Evolutionary conservation across 2,329 filamentous ascomycete species (phyloP), one percentile per base, ranked within the genome.

Genomic region (Colletotrichum filicis): DNA sequence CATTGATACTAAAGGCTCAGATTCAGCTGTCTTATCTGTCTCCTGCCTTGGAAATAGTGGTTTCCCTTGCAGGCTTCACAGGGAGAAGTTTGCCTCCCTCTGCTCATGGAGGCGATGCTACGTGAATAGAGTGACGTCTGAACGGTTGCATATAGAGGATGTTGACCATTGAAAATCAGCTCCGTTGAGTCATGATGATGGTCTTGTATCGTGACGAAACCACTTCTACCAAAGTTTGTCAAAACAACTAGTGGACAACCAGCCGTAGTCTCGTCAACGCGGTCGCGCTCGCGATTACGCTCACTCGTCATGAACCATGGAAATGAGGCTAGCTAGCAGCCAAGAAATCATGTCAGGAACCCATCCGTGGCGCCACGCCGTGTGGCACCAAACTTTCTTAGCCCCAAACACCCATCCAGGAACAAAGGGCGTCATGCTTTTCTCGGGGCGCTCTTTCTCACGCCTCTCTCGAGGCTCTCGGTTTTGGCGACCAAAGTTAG

Each of bases 351-450:
- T 35, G 52, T 22, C 35, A 65, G 22, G 24, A 63, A n/a, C 61
- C 14, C 32, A 9, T 56, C 12, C 28, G 32, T 35, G 52, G 56
- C 59, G 22, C 16, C 46, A 30, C 24, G 49, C n/a, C 22, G 42
- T 49, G 3, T 61, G 65, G 65, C 69, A 53, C n/a, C 58, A 55
- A 19, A 52, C 52, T 61, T 63, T 19, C 42, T 26, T 69, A 72
- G 70, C 16, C n/a, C 46, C 58, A 73, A 73, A 73, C 70, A 68
- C 55, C 55, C n/a, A n/a, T 11, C 14, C 35, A 52, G 35, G 66
- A 56, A 70, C 66, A 70, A 61, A 70, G 66, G 35, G 59, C 24
- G 22, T 37, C 49, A 37, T 56, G 49, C 8, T 55, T 6, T n/a
- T 14, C 8, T 19, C 12, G n/a, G 22, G 8, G 2, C n/a, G 1